phyloP scores from a whole-genome alignment of 176 grass and related monocot species.

The Canna indica region DNA sequence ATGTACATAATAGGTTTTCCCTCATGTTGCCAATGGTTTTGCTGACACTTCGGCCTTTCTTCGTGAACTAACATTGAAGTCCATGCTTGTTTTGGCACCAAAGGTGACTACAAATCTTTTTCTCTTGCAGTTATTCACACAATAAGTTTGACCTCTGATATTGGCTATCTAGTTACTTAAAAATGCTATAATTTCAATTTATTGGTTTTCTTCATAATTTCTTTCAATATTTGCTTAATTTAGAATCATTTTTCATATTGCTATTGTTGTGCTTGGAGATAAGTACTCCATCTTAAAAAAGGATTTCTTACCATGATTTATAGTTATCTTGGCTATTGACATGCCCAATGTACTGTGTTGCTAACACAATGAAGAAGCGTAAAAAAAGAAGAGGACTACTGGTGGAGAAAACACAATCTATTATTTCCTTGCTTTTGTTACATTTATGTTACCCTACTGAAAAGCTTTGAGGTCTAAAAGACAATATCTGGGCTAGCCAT shows the following conservation, averaged over 20 bases:
- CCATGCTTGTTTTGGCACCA: slow-evolving; percentile 91
- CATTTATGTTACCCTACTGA: neutral
- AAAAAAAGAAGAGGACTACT: neutral
- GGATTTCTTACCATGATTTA: neutral
- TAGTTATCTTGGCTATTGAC: neutral
- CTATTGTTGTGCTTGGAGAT: neutral
- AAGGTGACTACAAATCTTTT: slow-evolving; percentile 36
- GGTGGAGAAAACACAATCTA: neutral
- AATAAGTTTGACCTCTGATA: neutral
- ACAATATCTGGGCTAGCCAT: neutral
- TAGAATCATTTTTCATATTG: neutral
- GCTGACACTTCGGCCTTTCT: slow-evolving; percentile 87
- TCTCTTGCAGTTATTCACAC: neutral
- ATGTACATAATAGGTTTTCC: slow-evolving; percentile 59
- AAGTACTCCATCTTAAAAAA: neutral
- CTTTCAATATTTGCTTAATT: neutral
- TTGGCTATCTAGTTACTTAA: neutral
- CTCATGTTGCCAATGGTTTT: slow-evolving; percentile 94
- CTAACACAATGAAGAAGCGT: too few relatives aligned
- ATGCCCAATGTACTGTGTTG: too few relatives aligned
- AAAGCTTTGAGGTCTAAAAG: neutral
- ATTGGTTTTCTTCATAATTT: neutral
- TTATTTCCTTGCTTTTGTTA: neutral
- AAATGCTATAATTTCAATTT: neutral
- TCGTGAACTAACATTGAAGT: slow-evolving; percentile 90